A percentile compares a stretch with the other conserved stretches of the same genome.
Evolutionary conservation across 129 eudicot genomes (phyloP).

Genomic region (Centrapalus pauciflorus): DNA sequence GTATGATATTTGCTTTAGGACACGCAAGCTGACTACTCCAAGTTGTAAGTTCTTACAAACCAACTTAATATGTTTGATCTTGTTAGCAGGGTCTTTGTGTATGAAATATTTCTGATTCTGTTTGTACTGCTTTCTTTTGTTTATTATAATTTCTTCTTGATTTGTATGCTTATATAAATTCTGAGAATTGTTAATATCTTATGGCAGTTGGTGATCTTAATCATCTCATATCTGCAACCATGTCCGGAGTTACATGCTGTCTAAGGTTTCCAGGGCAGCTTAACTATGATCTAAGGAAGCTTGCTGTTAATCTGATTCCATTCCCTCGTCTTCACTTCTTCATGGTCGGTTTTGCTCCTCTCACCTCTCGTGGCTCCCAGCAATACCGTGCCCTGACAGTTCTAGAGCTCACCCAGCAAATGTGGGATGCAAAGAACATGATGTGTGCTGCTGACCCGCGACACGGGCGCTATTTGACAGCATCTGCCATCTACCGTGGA

Average conservation of each 20-base stretch:
- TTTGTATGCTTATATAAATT: neutral
- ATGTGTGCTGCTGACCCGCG: too few relatives aligned
- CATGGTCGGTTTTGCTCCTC: too few relatives aligned
- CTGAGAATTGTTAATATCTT: neutral
- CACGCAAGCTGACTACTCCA: slow-evolving; percentile 61
- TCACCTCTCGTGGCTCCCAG: slow-evolving; percentile 77
- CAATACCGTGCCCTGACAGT: slow-evolving; percentile 74
- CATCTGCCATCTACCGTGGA: slow-evolving; percentile 53
- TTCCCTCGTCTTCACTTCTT: slow-evolving; percentile 85
- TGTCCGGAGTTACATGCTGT: slow-evolving; percentile 88
- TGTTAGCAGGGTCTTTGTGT: too few relatives aligned
- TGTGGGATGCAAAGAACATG: slow-evolving; percentile 74
- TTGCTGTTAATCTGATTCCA: slow-evolving; percentile 70
- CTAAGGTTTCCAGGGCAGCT: slow-evolving; percentile 76
- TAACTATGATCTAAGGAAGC: slow-evolving; percentile 65
- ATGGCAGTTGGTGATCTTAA: slow-evolving; percentile 68
- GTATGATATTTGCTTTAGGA: too few relatives aligned
- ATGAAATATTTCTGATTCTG: too few relatives aligned
- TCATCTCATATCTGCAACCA: slow-evolving; percentile 72
- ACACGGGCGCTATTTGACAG: slow-evolving; percentile 48
- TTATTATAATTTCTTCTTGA: too few relatives aligned
- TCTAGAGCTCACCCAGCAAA: slow-evolving; percentile 71
- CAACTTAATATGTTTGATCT: neutral
- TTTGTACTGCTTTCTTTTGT: too few relatives aligned
- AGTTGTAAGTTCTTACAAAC: slow-evolving; percentile 43